Evolutionary conservation across 495 filamentous ascomycete species (phyloP), one percentile per base, ranked within the genome.

Genomic region (Xylaria cubensis): DNA sequence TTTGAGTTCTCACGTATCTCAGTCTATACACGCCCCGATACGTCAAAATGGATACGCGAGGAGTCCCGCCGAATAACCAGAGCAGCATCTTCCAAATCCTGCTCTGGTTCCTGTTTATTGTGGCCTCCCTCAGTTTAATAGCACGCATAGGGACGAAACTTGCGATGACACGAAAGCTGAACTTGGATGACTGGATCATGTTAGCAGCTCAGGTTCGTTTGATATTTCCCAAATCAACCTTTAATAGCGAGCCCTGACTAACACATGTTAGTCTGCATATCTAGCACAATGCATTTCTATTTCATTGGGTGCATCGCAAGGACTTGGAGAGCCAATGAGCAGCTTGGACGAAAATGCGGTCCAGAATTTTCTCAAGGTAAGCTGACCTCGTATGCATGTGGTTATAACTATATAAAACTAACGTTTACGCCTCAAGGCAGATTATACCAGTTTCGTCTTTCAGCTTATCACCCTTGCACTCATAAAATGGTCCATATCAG

Each of bases 401-500:
- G n/a, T 19, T 24, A 9, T 9, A 3, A 9, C 10, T 36, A 9
- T 4, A 44, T 32, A 2, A 34, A 29, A 64, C 53, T 63, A 36
- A 62, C 26, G 34, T 59, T 59, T 12, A 7, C 24, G 29, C 48
- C 64, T 72, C 34, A 74, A 85, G 81, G 74, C 77, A 26, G 74
- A 79, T 39, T 85, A 84, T 56, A 74, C 78, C 44, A 75, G 78
- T 2, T 73, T 74, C 4, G 64, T 82, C 15, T 77, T 85, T 6
- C 80, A 80, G 42, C 74, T 83, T 19, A 8, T 70, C 36, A 72
- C 72, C 64, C 75, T 83, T 19, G 75, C 74, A 9, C 72, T 75
- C 17, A 80, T 82, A 15, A 84, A 85, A 72, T 73, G 81, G 19
- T 80, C 82, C 5, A 70, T 82, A 4, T 64, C 81, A 21, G 71